Conservation (phyloP, 1,139 yeast genomes). For the Pichia sp. region DNA sequence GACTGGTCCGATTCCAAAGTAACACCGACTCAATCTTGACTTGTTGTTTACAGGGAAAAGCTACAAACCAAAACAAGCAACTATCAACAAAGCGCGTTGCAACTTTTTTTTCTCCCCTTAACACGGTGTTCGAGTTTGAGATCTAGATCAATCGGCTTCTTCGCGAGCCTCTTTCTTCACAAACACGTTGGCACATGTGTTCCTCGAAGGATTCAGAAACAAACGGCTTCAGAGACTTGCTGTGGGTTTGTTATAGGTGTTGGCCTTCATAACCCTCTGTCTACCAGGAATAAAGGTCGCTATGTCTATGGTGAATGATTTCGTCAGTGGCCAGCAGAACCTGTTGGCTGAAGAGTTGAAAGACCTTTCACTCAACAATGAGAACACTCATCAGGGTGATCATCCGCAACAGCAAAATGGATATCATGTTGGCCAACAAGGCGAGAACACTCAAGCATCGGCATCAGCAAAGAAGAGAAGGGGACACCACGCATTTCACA, state of each 20-base stretch:
- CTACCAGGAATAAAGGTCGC: background rate
- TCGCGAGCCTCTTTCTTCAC: background rate
- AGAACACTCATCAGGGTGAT: background rate
- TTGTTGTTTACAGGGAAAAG: background rate
- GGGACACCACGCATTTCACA: conserved; percentile 28
- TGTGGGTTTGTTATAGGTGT: too few species aligned
- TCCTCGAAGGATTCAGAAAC: background rate
- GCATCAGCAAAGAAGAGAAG: conserved; percentile 14
- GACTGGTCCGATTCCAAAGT: background rate
- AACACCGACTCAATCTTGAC: background rate
- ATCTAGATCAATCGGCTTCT: background rate
- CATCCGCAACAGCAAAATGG: background rate
- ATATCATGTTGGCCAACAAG: background rate
- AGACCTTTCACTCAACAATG: conserved; percentile 10
- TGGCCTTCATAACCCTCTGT: too few species aligned
- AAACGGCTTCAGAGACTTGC: background rate
- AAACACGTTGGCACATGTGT: background rate
- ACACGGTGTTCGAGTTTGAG: background rate
- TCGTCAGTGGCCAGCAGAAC: conserved; percentile 13
- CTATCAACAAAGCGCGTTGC: background rate
- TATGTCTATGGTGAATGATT: conserved; percentile 10
- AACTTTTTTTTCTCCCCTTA: background rate
- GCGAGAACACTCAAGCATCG: background rate
- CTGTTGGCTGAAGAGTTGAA: conserved; percentile 16
- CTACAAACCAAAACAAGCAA: background rate